Conservation (phyloP, 116 monocot genomes). For the Iris pallida region DNA sequence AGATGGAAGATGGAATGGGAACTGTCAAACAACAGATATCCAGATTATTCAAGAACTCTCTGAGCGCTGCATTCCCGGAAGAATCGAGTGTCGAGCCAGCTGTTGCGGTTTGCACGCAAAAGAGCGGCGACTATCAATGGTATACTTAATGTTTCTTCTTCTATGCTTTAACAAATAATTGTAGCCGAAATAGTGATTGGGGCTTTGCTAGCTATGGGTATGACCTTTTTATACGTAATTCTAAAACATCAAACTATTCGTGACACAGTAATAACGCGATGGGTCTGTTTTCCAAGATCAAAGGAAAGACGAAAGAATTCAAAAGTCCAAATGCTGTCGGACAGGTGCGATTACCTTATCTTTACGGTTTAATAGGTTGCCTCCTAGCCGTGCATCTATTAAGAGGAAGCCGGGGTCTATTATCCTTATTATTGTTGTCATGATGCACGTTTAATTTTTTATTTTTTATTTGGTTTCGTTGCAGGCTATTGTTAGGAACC, state of each 20-base stretch:
- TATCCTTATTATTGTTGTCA: conserved; percentile 1
- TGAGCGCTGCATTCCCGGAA: conserved; percentile 53
- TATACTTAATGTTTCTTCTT: conserved; percentile 19
- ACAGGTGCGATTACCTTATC: conserved; percentile 37
- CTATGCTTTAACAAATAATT: not conserved
- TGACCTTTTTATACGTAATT: not conserved
- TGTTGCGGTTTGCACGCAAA: conserved; percentile 55
- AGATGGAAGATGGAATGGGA: conserved; percentile 42
- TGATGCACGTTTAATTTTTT: not conserved
- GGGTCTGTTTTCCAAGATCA: conserved; percentile 78
- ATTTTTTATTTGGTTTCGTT: conserved; percentile 5
- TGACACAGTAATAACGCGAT: conserved; percentile 90
- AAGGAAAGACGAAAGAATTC: conserved; percentile 66
- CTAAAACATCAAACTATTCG: not conserved
- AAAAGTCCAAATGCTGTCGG: conserved; percentile 84
- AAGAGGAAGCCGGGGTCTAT: no score
- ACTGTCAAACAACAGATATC: conserved; percentile 81
- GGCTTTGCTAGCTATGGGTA: not conserved
- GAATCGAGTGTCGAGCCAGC: conserved; percentile 56
- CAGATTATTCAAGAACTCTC: conserved; percentile 55
- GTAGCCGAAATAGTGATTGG: not conserved
- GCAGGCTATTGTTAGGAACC: conserved; percentile 77
- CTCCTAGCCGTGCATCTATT: no score
- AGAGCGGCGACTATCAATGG: conserved; percentile 95
- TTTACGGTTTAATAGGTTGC: not conserved